These are phyloP conservation scores for Bjerkandera adusta DNA, from an alignment of 1,284 basidiomycete species.

Conservation along the genomic window DNA sequence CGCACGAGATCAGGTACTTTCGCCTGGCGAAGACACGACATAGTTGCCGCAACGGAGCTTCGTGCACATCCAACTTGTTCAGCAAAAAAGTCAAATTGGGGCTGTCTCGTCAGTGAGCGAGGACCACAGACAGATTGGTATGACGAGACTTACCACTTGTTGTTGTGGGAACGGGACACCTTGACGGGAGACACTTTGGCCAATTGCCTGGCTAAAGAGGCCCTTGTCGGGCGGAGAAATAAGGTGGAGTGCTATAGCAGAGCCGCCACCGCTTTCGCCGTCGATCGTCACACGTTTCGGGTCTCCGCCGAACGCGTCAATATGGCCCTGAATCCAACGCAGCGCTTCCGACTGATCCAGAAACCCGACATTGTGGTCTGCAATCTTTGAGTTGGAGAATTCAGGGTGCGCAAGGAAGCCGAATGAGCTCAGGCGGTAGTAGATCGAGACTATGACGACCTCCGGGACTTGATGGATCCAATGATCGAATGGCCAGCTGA, in stretches of 20 bases:
- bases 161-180: slow-evolving; percentile 48
- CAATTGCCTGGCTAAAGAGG: slow-evolving; percentile 52
- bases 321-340: slow-evolving; percentile 60
- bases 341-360: slow-evolving; percentile 60
- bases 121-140: not conserved
- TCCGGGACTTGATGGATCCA: slow-evolving; percentile 38
- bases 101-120: slow-evolving; percentile 30
- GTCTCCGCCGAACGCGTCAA: slow-evolving; percentile 64
- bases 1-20: slow-evolving; percentile 47
- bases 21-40: slow-evolving; percentile 48
- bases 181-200: slow-evolving; percentile 55
- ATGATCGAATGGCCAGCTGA: slow-evolving; percentile 41
- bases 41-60: slow-evolving; percentile 32
- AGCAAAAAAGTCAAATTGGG: slow-evolving; percentile 50
- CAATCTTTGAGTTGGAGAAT: slow-evolving; percentile 36
- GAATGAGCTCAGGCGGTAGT: slow-evolving; percentile 43
- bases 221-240: slow-evolving; percentile 39
- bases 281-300: slow-evolving; percentile 54
- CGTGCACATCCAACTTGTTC: slow-evolving; percentile 44
- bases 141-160: slow-evolving; percentile 38
- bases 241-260: slow-evolving; percentile 54
- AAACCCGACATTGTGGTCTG: slow-evolving; percentile 60
- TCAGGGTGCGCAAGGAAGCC: slow-evolving; percentile 42
- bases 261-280: slow-evolving; percentile 61
- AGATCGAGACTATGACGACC: slow-evolving; percentile 42